Evolutionary conservation across 768 basidiomycete species (phyloP).

Genomic region (Hysterangium stoloniferum): DNA sequence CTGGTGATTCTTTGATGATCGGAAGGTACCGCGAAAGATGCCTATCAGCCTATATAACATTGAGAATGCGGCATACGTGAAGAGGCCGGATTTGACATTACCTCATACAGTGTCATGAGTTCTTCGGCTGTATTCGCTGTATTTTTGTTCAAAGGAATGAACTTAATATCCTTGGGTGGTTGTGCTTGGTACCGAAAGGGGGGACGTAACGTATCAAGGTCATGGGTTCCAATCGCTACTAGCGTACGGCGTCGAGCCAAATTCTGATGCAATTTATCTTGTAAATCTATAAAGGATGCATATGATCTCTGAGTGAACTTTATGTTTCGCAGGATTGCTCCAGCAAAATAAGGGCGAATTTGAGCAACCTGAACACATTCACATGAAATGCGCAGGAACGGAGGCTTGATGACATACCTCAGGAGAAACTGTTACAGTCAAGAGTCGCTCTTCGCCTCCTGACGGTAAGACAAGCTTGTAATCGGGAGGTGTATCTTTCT

Average conservation of each 20-base stretch:
- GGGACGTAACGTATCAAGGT: constrained; percentile 78
- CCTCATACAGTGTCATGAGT: constrained; percentile 92
- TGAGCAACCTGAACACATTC: constrained; percentile 69
- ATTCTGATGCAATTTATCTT: constrained; percentile 98
- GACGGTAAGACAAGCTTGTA: constrained; percentile 71
- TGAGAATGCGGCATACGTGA: not conserved
- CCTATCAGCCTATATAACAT: constrained; percentile 65
- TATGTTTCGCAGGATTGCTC: constrained; percentile 84
- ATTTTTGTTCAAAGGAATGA: constrained; percentile 76
- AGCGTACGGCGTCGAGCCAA: constrained; percentile 84
- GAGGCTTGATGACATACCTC: constrained; percentile 60
- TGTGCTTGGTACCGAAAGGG: constrained; percentile 86
- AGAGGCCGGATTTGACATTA: constrained; percentile 28
- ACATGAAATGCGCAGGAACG: too few species aligned
- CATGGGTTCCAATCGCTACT: constrained; percentile 96
- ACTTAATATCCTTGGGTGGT: constrained; percentile 84
- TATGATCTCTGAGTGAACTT: constrained; percentile 85
- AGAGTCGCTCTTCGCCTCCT: constrained; percentile 54
- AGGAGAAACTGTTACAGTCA: constrained; percentile 61
- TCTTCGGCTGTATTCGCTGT: constrained; percentile 80
- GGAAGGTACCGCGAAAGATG: constrained; percentile 83
- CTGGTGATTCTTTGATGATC: constrained; percentile 91
- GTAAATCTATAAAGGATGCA: constrained; percentile 96
- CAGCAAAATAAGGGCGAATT: constrained; percentile 87
- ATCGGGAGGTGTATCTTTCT: constrained; percentile 53